phyloP scores from a whole-genome alignment of 352 stramenopile genomes.

The Phytopythium boreale region DNA sequence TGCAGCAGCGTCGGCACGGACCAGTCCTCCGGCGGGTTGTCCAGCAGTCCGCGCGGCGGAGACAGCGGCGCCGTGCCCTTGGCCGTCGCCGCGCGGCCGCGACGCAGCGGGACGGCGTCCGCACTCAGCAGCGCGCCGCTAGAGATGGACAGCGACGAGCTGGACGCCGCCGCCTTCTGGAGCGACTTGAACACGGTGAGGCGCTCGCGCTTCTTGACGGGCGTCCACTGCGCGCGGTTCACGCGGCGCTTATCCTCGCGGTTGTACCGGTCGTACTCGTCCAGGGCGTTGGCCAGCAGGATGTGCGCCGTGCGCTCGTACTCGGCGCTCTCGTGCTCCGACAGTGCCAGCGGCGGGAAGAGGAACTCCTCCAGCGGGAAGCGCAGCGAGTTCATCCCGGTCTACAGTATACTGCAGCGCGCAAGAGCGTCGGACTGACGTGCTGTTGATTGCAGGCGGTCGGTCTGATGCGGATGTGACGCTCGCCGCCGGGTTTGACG shows the following conservation, averaged over 20 bases:
- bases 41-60: constrained; percentile 9
- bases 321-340: constrained; percentile 19
- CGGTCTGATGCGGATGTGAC: not conserved
- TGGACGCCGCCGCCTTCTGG: not conserved
- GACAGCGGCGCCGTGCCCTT: constrained; percentile 7
- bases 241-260: constrained; percentile 20
- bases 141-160: not conserved
- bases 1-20: constrained; percentile 36
- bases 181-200: constrained; percentile 26
- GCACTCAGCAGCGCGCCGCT: not conserved
- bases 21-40: constrained; percentile 16
- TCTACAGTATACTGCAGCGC: no score
- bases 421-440: not conserved
- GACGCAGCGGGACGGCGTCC: not conserved
- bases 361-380: constrained; percentile 36
- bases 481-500: no score
- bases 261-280: constrained; percentile 38
- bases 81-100: constrained; percentile 1
- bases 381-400: constrained; percentile 10
- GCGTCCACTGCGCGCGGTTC: constrained; percentile 34
- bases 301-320: constrained; percentile 28
- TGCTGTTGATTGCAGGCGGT: no score
- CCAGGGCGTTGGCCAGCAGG: constrained; percentile 25
- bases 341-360: constrained; percentile 28
- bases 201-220: constrained; percentile 37